phyloP scores from a whole-genome alignment of 2,329 filamentous ascomycete genomes.

The Aspergillus nomiae region DNA sequence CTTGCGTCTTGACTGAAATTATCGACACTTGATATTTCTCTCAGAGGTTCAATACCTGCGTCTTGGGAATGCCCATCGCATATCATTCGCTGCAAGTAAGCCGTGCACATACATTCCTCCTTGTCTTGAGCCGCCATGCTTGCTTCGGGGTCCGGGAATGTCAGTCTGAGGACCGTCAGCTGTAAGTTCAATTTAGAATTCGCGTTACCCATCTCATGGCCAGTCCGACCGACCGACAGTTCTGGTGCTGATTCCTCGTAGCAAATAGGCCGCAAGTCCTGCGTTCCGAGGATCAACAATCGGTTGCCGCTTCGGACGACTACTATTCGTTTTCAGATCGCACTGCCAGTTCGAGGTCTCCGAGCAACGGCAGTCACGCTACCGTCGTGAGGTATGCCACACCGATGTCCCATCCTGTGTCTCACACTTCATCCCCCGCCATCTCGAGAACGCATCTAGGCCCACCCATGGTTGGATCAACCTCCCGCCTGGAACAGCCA shows the following conservation, averaged over 20 bases:
- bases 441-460: slow-evolving; percentile 30
- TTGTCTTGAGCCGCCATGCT: slow-evolving; percentile 28
- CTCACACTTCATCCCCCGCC: slow-evolving; percentile 31
- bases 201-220: neutral
- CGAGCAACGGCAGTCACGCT: slow-evolving; percentile 36
- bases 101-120: slow-evolving; percentile 21
- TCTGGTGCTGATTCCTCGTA: slow-evolving; percentile 21
- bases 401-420: slow-evolving; percentile 41
- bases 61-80: slow-evolving; percentile 21
- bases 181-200: slow-evolving; percentile 31
- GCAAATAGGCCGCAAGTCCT: slow-evolving; percentile 48
- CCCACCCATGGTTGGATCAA: slow-evolving; percentile 17
- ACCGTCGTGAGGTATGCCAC: slow-evolving; percentile 48
- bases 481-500: slow-evolving; percentile 14
- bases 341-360: slow-evolving; percentile 37
- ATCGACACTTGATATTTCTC: slow-evolving; percentile 7
- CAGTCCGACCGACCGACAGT: neutral
- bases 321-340: slow-evolving; percentile 52
- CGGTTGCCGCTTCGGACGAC: slow-evolving; percentile 52
- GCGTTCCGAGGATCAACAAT: slow-evolving; percentile 47
- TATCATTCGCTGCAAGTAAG: slow-evolving; percentile 19
- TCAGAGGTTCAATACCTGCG: slow-evolving; percentile 10
- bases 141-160: slow-evolving; percentile 23
- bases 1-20: slow-evolving; percentile 4
- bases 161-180: slow-evolving; percentile 42